Base-by-base conservation (phyloP, 2,329 filamentous ascomycete genomes). In the Paecilomyces sp. region DNA sequence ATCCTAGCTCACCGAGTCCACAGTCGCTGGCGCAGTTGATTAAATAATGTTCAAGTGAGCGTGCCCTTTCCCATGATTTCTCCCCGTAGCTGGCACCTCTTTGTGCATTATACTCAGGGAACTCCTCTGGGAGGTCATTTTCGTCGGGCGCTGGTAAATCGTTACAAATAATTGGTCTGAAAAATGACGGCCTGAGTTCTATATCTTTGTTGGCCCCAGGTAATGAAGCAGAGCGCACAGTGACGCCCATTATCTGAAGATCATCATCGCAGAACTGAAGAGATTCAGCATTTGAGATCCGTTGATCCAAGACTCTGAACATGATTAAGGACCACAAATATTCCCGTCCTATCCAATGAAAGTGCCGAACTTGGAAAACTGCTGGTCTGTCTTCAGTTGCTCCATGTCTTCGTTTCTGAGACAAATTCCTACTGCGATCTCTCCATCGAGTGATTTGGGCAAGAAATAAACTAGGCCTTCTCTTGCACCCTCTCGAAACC, bases 381-480 rank as follows among this genome's bases (percentile, higher is more conserved):
- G 73, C 24, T 72, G 67, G 66, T 83, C 81, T 1, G 2, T 54
- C 61, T 64, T 77, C 57, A 85, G 63, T 56, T 68, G 68, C 41
- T 75, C 69, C 74, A 83, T 72, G 64, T 83, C 82, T 33, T 79
- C 78, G 30, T 80, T 74, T 50, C 74, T 71, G 57, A 84, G 63
- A 62, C 78, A 82, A 7, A 84, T 57, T 0, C 68, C 76, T 9
- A 79, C 73, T 0, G 72, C 72, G 47, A 84, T 72, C 41, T 78
- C 76, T 0, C 82, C 80, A 24, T 80, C 72, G 0, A 55, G 61
- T 0, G 66, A 64, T 63, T 70, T 78, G 0, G 82, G 81, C 72
- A 84, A 72, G 4, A 85, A 62, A 65, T 84, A 85, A 36, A 79
- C 66, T 59, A 84, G 63, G 1, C 80, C 72, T 66, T 83, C 81